Percentiles rank a stretch among this genome's conserved stretches.
Conservation (phyloP, 2,329 filamentous ascomycete genomes). For the Beauveria rudraprayagi region DNA sequence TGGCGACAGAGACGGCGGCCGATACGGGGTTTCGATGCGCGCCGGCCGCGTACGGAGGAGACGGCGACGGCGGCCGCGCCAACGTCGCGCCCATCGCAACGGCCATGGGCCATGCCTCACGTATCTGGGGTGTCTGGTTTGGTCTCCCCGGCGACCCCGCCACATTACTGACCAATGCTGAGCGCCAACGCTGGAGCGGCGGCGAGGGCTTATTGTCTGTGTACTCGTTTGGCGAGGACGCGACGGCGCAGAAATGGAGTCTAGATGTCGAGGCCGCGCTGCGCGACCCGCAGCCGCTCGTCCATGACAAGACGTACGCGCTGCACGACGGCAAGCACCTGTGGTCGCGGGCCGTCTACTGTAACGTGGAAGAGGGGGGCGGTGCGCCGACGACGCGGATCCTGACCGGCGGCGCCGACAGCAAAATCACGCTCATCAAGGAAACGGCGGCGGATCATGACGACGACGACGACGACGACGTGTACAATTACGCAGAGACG, state of each 20-base stretch:
- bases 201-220: slow-evolving; percentile 36
- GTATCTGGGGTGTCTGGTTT: slow-evolving; percentile 84
- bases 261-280: slow-evolving; percentile 23
- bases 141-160: slow-evolving; percentile 21
- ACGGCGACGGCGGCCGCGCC: slow-evolving; percentile 8
- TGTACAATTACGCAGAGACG: slow-evolving; percentile 14
- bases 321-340: slow-evolving; percentile 84
- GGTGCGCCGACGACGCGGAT: slow-evolving; percentile 33
- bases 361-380: slow-evolving; percentile 17
- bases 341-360: slow-evolving; percentile 59
- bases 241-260: slow-evolving; percentile 66
- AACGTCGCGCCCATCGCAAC: slow-evolving; percentile 49
- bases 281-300: slow-evolving; percentile 26
- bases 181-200: neutral
- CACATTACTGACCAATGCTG: neutral
- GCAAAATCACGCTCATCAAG: slow-evolving; percentile 48
- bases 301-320: slow-evolving; percentile 46
- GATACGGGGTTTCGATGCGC: slow-evolving; percentile 55
- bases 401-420: slow-evolving; percentile 80
- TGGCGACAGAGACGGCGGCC: slow-evolving; percentile 18
- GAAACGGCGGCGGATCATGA: slow-evolving; percentile 11
- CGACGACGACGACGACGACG: neutral
- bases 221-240: slow-evolving; percentile 80
- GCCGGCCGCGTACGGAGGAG: slow-evolving; percentile 17
- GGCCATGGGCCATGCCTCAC: slow-evolving; percentile 77